Percentiles rank a stretch among this genome's conserved stretches.
Evolutionary conservation across 345 rosid species (phyloP).

Genomic region (Eucalyptus curtisii): DNA sequence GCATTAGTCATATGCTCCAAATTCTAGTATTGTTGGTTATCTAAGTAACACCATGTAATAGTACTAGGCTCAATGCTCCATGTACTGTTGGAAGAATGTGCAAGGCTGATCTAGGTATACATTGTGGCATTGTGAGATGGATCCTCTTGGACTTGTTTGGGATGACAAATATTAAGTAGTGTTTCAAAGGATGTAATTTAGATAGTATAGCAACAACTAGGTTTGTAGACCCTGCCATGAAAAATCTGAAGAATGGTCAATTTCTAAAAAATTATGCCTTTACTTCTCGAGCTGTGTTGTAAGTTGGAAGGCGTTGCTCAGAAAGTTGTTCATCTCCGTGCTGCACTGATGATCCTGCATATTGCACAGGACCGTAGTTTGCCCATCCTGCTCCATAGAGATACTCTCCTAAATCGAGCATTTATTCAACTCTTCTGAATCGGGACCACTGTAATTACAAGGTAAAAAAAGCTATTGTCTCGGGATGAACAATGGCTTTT

Average conservation of each 20-base stretch:
- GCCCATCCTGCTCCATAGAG: background rate
- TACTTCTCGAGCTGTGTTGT: background rate
- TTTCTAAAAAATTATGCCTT: background rate
- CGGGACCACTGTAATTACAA: background rate
- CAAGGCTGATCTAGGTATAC: background rate
- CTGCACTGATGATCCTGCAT: background rate
- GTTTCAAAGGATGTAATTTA: too few species aligned
- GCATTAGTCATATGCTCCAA: background rate
- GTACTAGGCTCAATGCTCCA: background rate
- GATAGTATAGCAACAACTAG: background rate
- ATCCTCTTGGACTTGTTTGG: background rate
- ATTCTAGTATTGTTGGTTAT: background rate
- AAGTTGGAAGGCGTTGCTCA: background rate
- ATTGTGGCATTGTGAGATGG: background rate
- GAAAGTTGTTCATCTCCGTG: background rate
- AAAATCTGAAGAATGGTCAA: too few species aligned
- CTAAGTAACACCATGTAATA: background rate
- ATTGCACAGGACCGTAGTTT: background rate
- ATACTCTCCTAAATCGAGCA: background rate
- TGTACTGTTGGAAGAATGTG: background rate
- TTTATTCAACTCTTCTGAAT: background rate
- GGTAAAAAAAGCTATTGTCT: background rate
- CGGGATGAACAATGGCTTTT: background rate
- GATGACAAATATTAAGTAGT: too few species aligned
- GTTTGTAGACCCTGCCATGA: background rate